Evolutionary conservation across 805 yeast species (phyloP).

Genomic region (Komagataella pastoris): DNA sequence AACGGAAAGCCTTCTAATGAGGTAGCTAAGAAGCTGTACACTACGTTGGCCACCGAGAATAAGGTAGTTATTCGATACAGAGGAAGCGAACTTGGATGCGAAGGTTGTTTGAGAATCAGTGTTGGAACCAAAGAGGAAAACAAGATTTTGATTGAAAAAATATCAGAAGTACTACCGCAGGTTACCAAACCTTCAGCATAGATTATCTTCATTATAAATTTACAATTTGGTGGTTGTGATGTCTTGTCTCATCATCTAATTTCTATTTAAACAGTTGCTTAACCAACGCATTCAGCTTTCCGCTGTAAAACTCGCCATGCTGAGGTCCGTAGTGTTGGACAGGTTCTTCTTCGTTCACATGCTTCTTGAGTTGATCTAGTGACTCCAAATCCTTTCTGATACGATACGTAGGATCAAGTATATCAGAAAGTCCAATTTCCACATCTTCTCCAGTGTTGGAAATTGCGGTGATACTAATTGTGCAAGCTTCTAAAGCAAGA

Average conservation of each 20-base stretch:
- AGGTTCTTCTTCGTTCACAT: neutral
- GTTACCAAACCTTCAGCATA: neutral
- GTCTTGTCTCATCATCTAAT: neutral
- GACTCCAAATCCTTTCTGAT: neutral
- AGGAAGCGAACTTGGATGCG: conserved; percentile 83
- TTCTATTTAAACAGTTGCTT: neutral
- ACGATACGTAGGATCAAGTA: neutral
- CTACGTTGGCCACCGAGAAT: conserved; percentile 52
- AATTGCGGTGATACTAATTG: conserved; percentile 3
- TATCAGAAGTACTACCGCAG: conserved; percentile 21
- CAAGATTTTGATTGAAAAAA: conserved; percentile 26
- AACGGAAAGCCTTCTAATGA: conserved; percentile 53
- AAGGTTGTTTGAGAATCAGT: conserved; percentile 78
- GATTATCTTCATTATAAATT: too few species aligned
- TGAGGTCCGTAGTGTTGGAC: neutral
- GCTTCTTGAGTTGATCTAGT: neutral
- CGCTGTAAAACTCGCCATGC: neutral
- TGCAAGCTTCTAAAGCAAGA: neutral
- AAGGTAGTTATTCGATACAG: conserved; percentile 83
- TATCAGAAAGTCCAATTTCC: neutral
- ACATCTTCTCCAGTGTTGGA: neutral
- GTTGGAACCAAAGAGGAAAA: conserved; percentile 80
- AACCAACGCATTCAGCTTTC: neutral
- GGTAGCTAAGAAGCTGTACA: conserved; percentile 55
- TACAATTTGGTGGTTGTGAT: neutral